Base-by-base conservation (phyloP, 257 asterid genomes). In the Anisodus tanguticus region DNA sequence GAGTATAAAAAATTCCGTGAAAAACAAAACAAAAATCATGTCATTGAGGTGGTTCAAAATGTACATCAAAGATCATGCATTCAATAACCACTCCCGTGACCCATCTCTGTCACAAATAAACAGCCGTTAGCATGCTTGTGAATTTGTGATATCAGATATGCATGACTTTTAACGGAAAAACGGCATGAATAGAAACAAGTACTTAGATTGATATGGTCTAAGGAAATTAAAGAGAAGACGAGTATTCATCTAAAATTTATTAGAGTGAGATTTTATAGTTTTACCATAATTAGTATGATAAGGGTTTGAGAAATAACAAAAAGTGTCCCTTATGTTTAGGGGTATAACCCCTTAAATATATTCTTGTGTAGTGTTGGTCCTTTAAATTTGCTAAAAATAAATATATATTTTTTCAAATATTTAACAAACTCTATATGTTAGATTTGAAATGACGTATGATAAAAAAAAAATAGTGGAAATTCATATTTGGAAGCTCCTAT, bases 41-140 rank as follows among this genome's bases (percentile, higher is more conserved):
- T 4, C 67, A 60, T 12, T 67, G 74, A 67, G 66, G 74, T 12
- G 76, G 22, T 15, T 22, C 11, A 68, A 68, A 37, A 68, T 13
- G 51, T 13, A 67, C 22, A 37, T 12, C 4, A 68, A 37, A 13
- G 53, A 39, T 70, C 35, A 43, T 41, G 35, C 15, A 70, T 70
- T 70, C 15, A 3, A 51, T 12, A 51, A 51, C 81, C 81, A 22
- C 37, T 22, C 81, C 12, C 81, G 81, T 51, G 81, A 74, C 45
- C 45, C 81, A 51, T 74, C 62, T 6, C 9, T 74, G 62, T 22
- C 81, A 51, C 45, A 74, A 10, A 19, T 22, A 74, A 74, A 74
- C 60, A 74, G 1, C 62, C 81, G 60, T 51, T 49, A 51, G 81
- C 81, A 74, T 74, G 12, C 45, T 74, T 49, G 62, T 72, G 59